A percentile compares a stretch with the other conserved stretches of the same genome.
Conservation (phyloP, 176 grass and related monocot genomes). For the Elymus sibiricus region DNA sequence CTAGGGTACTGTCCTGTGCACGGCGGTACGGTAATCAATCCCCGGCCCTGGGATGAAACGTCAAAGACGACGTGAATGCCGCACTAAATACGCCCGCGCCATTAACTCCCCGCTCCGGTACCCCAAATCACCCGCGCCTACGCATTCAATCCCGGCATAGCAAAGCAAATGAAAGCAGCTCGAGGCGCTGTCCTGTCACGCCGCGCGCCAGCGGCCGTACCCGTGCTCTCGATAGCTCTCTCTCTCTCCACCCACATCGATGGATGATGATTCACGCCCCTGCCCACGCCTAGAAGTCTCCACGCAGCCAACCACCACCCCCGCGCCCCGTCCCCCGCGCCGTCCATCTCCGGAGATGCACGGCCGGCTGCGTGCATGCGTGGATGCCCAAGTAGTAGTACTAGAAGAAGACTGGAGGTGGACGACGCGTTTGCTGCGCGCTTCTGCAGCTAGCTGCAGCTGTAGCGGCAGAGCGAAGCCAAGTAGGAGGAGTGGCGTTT, state of each 20-base stretch:
- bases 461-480: neutral
- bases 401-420: neutral
- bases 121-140: neutral
- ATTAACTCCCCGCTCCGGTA: neutral
- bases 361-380: neutral
- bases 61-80: slow-evolving; percentile 22
- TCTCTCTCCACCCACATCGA: neutral
- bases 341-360: neutral
- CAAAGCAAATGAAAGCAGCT: neutral
- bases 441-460: neutral
- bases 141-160: neutral
- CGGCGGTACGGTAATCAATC: neutral
- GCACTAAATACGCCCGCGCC: neutral
- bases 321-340: neutral
- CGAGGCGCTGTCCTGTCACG: neutral
- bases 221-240: neutral
- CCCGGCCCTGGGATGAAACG: neutral
- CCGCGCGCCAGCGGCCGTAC: neutral
- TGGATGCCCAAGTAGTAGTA: neutral
- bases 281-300: neutral
- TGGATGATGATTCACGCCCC: neutral
- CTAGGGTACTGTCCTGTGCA: neutral
- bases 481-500: neutral
- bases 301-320: neutral
- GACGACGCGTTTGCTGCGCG: neutral